Evolutionary conservation across 2,329 filamentous ascomycete genomes (phyloP), one percentile per base, ranked within the genome.

Genomic region (Huntiella omanensis): DNA sequence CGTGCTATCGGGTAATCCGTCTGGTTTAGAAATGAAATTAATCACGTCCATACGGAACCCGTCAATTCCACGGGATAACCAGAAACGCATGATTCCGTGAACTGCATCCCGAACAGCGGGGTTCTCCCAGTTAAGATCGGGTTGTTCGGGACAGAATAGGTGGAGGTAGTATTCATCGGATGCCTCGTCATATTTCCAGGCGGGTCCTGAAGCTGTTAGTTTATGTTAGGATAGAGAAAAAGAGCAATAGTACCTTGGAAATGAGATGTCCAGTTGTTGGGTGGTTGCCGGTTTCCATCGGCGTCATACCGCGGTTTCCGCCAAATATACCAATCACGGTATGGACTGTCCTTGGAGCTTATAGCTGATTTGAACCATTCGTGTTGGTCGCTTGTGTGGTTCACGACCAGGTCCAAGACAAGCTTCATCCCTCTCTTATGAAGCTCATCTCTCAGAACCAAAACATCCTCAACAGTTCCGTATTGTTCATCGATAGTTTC

Each of bases 51-150:
- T 70, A 34, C 76, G 68, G 62, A 80, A 81, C 3, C 77, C 77
- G 49, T 77, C 71, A 0, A 73, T 70, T 2, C 79, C 80, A 35
- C 72, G 71, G 51, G 81, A 66, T 2, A 85, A 69, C 81, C 81
- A 86, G 60, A 85, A 86, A 16, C 70, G 68, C 67, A 83, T 78
- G 16, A 77, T 69, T 36, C 77, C 66, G 57, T 83, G 77, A 2
- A 83, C 75, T 2, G 76, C 77, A 47, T 70, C 61, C 33, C 79
- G 70, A 3, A 82, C 75, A 1, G 69, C 68, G 0, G 68, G 66
- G 54, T 80, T 78, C 56, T 84, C 77, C 80, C 80, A 86, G 61
- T 86, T 86, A 36, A 87, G 69, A 52, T 86, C 82, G 0, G 82
- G 81, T 56, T 85, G 81, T 52, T 80, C 73, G 4, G 68, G 69